These are phyloP conservation scores for Plasmodium gonderi DNA, from an alignment of 169 alveolate genomes.

Conservation along the genomic window DNA sequence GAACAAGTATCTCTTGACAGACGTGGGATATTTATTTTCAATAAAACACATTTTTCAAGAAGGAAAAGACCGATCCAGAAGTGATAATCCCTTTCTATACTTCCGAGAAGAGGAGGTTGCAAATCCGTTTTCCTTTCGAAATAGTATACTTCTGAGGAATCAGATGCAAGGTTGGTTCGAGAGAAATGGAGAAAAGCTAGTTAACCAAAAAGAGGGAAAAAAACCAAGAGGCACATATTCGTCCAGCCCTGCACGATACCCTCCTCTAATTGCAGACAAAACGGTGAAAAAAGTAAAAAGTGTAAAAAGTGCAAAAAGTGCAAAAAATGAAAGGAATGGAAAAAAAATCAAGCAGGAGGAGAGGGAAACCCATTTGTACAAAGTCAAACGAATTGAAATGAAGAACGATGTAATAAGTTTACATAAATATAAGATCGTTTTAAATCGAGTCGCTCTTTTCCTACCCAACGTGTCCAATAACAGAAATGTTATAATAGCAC, in stretches of 20 bases:
- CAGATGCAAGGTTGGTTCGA: too few species aligned
- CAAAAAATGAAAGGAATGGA: background rate
- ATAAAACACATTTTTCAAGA: background rate
- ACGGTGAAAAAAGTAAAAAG: too few species aligned
- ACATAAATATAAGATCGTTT: conserved; percentile 10
- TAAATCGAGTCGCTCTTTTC: conserved; percentile 9
- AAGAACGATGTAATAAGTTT: conserved; percentile 7
- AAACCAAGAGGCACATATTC: too few species aligned
- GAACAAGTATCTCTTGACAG: conserved; percentile 27
- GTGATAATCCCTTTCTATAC: background rate
- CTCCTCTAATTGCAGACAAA: too few species aligned
- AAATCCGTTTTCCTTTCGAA: background rate
- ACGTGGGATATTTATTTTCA: conserved; percentile 23
- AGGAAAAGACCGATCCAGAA: background rate
- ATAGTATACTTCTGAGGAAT: background rate
- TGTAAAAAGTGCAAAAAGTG: background rate
- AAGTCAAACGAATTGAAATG: conserved; percentile 12
- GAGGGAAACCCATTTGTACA: background rate
- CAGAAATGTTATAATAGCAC: conserved; percentile 5
- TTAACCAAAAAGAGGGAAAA: too few species aligned
- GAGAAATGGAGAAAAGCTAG: too few species aligned
- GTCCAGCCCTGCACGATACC: too few species aligned
- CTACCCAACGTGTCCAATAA: conserved; percentile 10
- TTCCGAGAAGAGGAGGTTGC: background rate
- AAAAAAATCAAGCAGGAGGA: background rate